A percentile compares a stretch with the other conserved stretches of the same genome.
phyloP scores from a whole-genome alignment of 176 grass and related monocot species.

The Oryza brachyantha region DNA sequence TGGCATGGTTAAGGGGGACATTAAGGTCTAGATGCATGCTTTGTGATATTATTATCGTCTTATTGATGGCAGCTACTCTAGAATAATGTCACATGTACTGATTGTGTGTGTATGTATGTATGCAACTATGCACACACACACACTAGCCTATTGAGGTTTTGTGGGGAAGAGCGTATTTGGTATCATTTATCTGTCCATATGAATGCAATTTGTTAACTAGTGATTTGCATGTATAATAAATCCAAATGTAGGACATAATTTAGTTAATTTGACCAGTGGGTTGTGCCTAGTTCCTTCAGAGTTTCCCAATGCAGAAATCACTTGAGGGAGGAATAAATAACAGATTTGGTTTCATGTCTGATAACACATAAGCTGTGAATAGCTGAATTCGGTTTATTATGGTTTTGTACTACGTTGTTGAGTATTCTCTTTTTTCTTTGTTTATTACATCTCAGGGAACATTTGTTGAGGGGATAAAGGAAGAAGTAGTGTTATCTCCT shows the following conservation, averaged over 20 bases:
- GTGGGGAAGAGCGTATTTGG: not conserved
- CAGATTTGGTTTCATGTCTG: not conserved
- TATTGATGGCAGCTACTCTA: not conserved
- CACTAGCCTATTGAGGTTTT: not conserved
- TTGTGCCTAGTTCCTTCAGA: not conserved
- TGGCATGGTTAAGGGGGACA: not conserved
- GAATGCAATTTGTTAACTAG: not conserved
- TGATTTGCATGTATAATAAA: not conserved
- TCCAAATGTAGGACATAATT: not conserved
- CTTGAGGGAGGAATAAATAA: slow-evolving; percentile 5
- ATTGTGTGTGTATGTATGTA: too few species aligned
- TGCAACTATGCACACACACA: too few species aligned
- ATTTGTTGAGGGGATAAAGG: slow-evolving; percentile 82
- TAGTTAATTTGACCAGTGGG: not conserved
- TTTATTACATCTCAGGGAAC: slow-evolving; percentile 30
- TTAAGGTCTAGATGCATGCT: not conserved
- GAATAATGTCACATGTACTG: not conserved
- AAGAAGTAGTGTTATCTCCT: slow-evolving; percentile 87
- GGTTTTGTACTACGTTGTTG: not conserved
- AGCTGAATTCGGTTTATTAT: not conserved
- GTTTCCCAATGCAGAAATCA: slow-evolving; percentile 15
- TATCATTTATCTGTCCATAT: not conserved
- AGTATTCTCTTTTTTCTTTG: not conserved
- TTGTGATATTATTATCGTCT: not conserved
- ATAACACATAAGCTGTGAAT: slow-evolving; percentile 2